Base-by-base conservation (phyloP, 1,139 yeast genomes). In the Kodamaea fungicola region DNA sequence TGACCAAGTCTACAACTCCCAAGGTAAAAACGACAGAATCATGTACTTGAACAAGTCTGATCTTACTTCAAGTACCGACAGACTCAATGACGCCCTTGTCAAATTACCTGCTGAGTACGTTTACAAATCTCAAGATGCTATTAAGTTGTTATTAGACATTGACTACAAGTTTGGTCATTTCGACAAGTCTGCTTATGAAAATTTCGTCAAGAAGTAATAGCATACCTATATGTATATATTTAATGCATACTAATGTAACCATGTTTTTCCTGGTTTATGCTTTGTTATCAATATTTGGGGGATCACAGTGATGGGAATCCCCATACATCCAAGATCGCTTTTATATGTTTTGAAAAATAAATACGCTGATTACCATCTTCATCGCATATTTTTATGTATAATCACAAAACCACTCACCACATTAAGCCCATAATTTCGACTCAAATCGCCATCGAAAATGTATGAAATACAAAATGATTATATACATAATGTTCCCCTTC, bases 111-210 rank as follows among this genome's bases (percentile, higher is more conserved):
- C 72, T 28, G 68, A 67, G 44, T 78, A 78, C 49, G 71, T 78
- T 43, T 78, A 77, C 59, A 78, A 77, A 59, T 73, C 81, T 30
- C 78, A 78, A 52, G 83, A 78, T 57, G 71, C 81, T 12, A 72
- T 80, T 34, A 78, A 76, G 55, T 69, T 78, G 42, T 76, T 80
- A 50, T 73, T 78, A 49, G 85, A 79, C 52, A 64, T 79, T 48
- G 84, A 78, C 54, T 76, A 76, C 56, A 78, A 76, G 55, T 79
- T 80, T 52, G 76, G 80, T 31, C 69, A 69, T 52, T 79, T 80
- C 59, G 70, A 76, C 52, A 66, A 67, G 47, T 62, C 63, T 34
- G 71, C 78, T 33, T 79, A 80, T 55, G 55, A 62, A 45, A 69
- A 69, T 51, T 78, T 71, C 49, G 69, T 75, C 42, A 64, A 64